Percentiles rank a stretch among this genome's conserved stretches.
Conservation (phyloP, 108 stramenopile genomes). For the Tribonema minus region DNA sequence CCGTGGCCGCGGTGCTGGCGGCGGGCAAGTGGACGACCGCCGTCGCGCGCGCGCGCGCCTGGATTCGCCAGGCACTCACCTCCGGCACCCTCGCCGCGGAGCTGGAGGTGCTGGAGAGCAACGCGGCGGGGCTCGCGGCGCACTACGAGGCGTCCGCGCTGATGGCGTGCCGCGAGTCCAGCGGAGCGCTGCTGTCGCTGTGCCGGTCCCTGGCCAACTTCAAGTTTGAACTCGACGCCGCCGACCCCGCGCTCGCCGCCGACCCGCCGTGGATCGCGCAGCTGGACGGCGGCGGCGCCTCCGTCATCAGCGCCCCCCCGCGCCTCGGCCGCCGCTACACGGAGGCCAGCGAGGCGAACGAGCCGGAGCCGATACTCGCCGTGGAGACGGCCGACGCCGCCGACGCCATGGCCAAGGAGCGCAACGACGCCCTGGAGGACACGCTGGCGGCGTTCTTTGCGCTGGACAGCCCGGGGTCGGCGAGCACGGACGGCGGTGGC, state of each 20-base stretch:
- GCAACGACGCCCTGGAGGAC: neutral
- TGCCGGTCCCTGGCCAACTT: conserved; percentile 2
- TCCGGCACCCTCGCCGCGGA: too few relatives aligned
- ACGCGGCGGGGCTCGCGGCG: neutral
- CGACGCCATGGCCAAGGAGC: neutral
- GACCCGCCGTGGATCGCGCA: conserved; percentile 3
- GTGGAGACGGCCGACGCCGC: too few relatives aligned
- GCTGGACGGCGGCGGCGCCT: neutral
- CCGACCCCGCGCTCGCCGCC: conserved; percentile 3
- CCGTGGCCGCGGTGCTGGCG: conserved; percentile 34
- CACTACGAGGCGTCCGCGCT: conserved; percentile 22
- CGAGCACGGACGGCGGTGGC: neutral
- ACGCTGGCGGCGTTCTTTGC: neutral
- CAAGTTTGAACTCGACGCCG: neutral
- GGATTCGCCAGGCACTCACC: conserved; percentile 36
- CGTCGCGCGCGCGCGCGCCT: conserved; percentile 9
- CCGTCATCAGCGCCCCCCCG: neutral
- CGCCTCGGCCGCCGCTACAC: neutral
- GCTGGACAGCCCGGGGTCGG: too few relatives aligned
- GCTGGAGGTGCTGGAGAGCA: neutral
- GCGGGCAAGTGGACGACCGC: neutral
- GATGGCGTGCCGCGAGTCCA: conserved; percentile 1
- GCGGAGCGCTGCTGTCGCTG: conserved; percentile 6
- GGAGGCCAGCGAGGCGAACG: neutral
- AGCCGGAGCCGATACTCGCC: too few relatives aligned